These are phyloP conservation scores for Coniochaeta hoffmannii DNA, from an alignment of 2,329 filamentous ascomycete species.

Conservation along the genomic window DNA sequence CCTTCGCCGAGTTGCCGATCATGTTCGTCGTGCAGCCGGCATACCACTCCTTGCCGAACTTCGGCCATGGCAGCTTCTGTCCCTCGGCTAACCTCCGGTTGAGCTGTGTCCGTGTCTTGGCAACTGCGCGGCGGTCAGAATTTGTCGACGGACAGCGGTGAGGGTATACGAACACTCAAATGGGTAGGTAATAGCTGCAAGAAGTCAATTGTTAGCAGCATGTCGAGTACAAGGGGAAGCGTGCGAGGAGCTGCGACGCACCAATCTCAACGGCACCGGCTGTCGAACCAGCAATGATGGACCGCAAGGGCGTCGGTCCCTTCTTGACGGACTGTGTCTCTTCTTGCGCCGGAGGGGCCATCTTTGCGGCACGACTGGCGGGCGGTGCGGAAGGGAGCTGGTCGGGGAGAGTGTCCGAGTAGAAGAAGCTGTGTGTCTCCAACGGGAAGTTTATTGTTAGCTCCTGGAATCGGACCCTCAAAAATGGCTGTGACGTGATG, in stretches of 20 bases:
- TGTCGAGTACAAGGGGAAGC: not conserved
- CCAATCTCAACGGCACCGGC: slow-evolving; percentile 93
- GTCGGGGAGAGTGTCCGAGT: not conserved
- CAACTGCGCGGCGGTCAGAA: slow-evolving; percentile 47
- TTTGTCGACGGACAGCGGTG: slow-evolving; percentile 1
- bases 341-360: slow-evolving; percentile 2
- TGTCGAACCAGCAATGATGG: slow-evolving; percentile 85
- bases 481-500: not conserved
- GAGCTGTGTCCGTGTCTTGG: slow-evolving; percentile 90
- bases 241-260: slow-evolving; percentile 45
- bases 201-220: slow-evolving; percentile 16
- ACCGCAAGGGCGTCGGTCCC: slow-evolving; percentile 72
- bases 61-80: slow-evolving; percentile 89
- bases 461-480: not conserved
- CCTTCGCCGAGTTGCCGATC: slow-evolving; percentile 93
- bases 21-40: slow-evolving; percentile 96
- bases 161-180: slow-evolving; percentile 65
- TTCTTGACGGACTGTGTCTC: slow-evolving; percentile 28
- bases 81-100: slow-evolving; percentile 75
- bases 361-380: not conserved
- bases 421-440: not conserved
- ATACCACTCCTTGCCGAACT: slow-evolving; percentile 93
- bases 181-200: slow-evolving; percentile 75
- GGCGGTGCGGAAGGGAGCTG: not conserved
- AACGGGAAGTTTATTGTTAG: not conserved